Base-by-base conservation (phyloP, 169 alveolate genomes). In the Cryptosporidium meleagridis region DNA sequence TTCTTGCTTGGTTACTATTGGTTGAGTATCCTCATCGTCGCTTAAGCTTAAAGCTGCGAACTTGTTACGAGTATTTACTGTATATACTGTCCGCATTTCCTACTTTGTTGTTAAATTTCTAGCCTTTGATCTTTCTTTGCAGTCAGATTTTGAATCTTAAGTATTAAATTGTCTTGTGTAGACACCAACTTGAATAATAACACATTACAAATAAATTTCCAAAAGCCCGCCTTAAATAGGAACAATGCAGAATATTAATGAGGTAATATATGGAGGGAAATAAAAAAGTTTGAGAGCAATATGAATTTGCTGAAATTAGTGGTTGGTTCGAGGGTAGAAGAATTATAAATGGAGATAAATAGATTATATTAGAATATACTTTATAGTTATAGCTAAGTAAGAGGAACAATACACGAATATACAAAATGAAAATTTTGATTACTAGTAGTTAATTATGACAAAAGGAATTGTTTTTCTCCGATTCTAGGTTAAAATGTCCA, bases 41-140 rank as follows among this genome's bases (percentile, higher is more conserved):
- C 80, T 62, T n/a, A 61, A 37, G 48, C 89, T 80, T 39, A 80
- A 41, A 23, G 89, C 89, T 62, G 89, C 89, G 62, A 80, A 80
- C 89, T 80, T 80, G 65, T 80, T 80, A 31, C 89, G 16, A 14
- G 89, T 80, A 65, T 80, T 80, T 5, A 80, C 75, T 48, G 89
- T 62, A 58, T 80, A 80, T 5, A 80, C 75, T 3, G 75, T 65
- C 55, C 80, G 73, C 89, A 80, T 80, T 80, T 65, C 70, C 35
- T 58, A 70, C 33, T 58, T 26, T 26, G 29, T 37, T 29, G 1
- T 70, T 12, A 21, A 55, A 21, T 23, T 8, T 9, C 23, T n/a
- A 23, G 12, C 67, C 67, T 55, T 53, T 26, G 29, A 21, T 59
- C 31, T 75, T 33, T 75, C 52, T 23, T 9, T 44, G 26, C 44